These are phyloP conservation scores for Myriosclerotinia duriaeana DNA, from an alignment of 2,329 filamentous ascomycete species.

Conservation along the genomic window DNA sequence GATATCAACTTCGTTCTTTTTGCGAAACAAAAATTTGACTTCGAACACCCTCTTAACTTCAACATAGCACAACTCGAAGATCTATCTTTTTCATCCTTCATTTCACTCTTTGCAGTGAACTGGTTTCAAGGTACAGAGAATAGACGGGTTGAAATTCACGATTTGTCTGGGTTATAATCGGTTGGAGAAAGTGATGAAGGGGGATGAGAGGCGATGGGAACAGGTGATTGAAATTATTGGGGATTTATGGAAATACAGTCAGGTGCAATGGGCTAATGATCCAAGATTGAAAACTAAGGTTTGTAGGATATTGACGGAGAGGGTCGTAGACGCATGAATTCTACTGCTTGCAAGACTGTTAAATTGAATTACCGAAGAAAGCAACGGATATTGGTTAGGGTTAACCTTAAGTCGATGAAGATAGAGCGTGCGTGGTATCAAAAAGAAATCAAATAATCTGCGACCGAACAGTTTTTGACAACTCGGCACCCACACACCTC, in stretches of 20 bases:
- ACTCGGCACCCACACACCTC: too few species aligned
- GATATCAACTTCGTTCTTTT: background rate
- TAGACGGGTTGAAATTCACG: background rate
- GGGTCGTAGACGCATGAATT: background rate
- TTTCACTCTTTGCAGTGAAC: background rate
- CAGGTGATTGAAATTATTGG: background rate
- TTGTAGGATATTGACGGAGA: conserved; percentile 9
- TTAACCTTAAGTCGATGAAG: background rate
- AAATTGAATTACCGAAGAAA: background rate
- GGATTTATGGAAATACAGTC: background rate
- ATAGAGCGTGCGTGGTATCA: background rate
- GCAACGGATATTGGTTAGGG: too few species aligned
- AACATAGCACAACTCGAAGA: background rate
- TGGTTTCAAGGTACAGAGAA: background rate
- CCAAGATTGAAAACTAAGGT: background rate
- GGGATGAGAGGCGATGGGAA: background rate
- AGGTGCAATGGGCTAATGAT: background rate
- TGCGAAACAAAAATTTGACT: background rate
- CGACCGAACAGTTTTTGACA: too few species aligned
- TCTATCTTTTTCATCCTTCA: background rate
- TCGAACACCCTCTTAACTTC: background rate
- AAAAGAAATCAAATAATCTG: too few species aligned
- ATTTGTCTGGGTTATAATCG: background rate
- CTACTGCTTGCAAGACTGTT: background rate
- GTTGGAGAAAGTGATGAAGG: background rate